Percentiles rank a stretch among this genome's conserved stretches.
Conservation (phyloP, 106 monocot species). For the Iris macrosiphon region DNA sequence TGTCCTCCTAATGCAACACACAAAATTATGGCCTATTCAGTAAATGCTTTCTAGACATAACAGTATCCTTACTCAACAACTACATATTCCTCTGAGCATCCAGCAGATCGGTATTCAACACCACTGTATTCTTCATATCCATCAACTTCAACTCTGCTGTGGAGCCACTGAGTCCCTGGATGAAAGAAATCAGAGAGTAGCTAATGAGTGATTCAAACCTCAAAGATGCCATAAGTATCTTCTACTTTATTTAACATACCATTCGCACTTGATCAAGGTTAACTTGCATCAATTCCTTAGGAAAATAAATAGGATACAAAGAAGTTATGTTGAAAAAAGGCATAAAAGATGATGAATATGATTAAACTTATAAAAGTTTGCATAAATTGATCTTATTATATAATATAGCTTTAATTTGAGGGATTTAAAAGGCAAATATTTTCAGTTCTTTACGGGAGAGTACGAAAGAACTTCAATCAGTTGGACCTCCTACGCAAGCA, state of each 20-base stretch:
- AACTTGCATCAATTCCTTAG: no score
- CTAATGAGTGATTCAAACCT: background rate
- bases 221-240: background rate
- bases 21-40: background rate
- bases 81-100: conserved; percentile 82
- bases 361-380: no score
- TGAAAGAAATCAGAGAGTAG: background rate
- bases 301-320: no score
- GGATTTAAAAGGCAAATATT: no score
- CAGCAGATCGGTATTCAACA: conserved; percentile 83
- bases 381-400: no score
- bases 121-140: conserved; percentile 98
- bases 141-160: conserved; percentile 69
- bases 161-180: conserved; percentile 82
- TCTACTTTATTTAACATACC: background rate
- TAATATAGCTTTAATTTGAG: no score
- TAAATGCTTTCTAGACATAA: background rate
- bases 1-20: background rate
- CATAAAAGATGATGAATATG: no score
- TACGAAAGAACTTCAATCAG: no score
- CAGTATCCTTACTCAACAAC: conserved; percentile 47
- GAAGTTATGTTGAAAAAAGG: no score
- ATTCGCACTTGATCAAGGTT: no score
- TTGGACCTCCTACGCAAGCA: no score
- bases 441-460: no score